Conservation (phyloP, 208 protist genomes). For the Crithidia fasciculata region DNA sequence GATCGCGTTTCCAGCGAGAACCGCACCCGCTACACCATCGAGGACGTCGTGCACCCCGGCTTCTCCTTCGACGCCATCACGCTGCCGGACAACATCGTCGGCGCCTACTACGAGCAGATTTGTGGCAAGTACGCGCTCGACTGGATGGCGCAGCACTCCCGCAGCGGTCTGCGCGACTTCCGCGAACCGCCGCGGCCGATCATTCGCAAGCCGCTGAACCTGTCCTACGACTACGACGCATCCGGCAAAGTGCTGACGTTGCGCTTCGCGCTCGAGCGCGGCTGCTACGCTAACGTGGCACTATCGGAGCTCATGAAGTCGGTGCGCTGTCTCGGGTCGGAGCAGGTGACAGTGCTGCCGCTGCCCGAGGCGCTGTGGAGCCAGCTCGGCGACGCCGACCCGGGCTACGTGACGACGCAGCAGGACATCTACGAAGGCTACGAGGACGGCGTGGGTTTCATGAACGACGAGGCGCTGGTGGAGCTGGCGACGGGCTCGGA, state of each 20-base stretch:
- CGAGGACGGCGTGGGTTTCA: conserved; percentile 81
- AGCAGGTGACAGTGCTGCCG: conserved; percentile 66
- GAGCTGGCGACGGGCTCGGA: conserved; percentile 30
- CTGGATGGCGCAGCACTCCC: conserved; percentile 71
- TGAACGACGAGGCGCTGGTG: conserved; percentile 41
- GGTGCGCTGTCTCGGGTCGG: conserved; percentile 68
- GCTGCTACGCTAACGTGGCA: conserved; percentile 89
- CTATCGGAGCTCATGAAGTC: conserved; percentile 83
- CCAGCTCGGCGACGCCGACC: conserved; percentile 59
- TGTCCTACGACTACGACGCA: conserved; percentile 63
- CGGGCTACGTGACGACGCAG: conserved; percentile 75
- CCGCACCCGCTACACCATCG: conserved; percentile 49
- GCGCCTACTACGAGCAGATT: conserved; percentile 73
- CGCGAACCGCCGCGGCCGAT: conserved; percentile 83
- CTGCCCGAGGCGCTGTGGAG: conserved; percentile 61
- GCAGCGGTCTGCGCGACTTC: conserved; percentile 73
- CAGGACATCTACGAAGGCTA: conserved; percentile 87
- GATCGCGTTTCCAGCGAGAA: conserved; percentile 48
- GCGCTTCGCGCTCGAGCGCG: conserved; percentile 80
- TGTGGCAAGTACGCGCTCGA: conserved; percentile 80
- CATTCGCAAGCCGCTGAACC: conserved; percentile 71
- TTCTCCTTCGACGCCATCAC: conserved; percentile 81
- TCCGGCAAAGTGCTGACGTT: conserved; percentile 51
- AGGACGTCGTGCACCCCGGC: conserved; percentile 83
- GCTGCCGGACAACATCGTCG: conserved; percentile 70